Evolutionary conservation across 768 basidiomycete species (phyloP).

Genomic region (Kwoniella shandongensis): DNA sequence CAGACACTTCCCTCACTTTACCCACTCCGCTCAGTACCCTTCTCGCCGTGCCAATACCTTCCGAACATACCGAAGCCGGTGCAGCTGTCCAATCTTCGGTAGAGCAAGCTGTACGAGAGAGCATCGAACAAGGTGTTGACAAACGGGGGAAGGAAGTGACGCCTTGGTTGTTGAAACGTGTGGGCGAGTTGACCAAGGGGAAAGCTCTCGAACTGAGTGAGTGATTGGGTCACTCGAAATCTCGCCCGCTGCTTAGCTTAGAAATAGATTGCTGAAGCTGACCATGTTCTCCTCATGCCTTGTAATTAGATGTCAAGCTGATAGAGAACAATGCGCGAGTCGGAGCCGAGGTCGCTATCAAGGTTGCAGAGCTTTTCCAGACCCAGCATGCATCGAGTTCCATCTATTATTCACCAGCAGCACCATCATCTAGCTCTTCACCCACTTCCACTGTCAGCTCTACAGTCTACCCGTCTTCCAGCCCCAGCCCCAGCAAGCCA

Average conservation of each 20-base stretch:
- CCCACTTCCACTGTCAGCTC: not conserved
- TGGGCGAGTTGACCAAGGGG: constrained; percentile 76
- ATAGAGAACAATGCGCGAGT: constrained; percentile 83
- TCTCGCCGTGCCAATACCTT: constrained; percentile 87
- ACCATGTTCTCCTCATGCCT: not conserved
- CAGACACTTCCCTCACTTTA: constrained; percentile 71
- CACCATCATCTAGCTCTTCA: constrained; percentile 9
- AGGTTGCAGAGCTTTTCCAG: constrained; percentile 68
- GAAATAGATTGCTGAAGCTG: constrained; percentile 8
- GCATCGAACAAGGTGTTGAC: constrained; percentile 74
- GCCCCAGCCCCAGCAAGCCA: not conserved
- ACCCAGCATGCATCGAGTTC: constrained; percentile 36
- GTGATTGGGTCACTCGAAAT: too few species aligned
- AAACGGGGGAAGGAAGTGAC: constrained; percentile 85
- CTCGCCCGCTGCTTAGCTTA: too few species aligned
- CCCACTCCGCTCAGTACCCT: constrained; percentile 73
- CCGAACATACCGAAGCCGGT: constrained; percentile 68
- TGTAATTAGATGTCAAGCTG: constrained; percentile 71
- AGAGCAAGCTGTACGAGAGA: constrained; percentile 79
- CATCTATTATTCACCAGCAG: constrained; percentile 9
- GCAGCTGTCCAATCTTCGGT: constrained; percentile 70
- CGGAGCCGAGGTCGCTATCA: constrained; percentile 57
- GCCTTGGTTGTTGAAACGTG: constrained; percentile 85
- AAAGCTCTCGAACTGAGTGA: constrained; percentile 70
- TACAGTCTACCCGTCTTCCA: not conserved